A percentile compares a stretch with the other conserved stretches of the same genome.
phyloP scores from a whole-genome alignment of 1,284 basidiomycete genomes.

The Peniophora sp. region DNA sequence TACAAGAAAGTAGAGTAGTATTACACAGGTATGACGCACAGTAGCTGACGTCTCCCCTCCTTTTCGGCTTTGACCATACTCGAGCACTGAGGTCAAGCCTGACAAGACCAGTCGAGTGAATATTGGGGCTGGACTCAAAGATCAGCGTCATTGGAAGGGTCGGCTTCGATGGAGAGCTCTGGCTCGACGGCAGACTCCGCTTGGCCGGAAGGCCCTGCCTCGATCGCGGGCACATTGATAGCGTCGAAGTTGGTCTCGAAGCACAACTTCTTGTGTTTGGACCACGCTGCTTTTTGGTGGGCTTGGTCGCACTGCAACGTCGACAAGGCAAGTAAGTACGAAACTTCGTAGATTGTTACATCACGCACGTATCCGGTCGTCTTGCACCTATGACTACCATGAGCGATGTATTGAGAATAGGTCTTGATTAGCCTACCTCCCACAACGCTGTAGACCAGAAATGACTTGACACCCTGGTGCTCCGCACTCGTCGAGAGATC shows the following conservation, averaged over 20 bases:
- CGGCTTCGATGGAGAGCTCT: no score
- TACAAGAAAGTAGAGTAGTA: no score
- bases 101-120: no score
- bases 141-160: no score
- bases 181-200: no score
- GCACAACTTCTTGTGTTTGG: conserved; percentile 1
- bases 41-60: no score
- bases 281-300: conserved; percentile 3
- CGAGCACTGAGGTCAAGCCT: no score
- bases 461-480: not conserved
- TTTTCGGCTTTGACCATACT: no score
- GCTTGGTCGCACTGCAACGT: not conserved
- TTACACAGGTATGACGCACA: no score
- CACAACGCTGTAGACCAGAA: not conserved
- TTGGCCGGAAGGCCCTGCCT: no score
- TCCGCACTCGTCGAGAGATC: not conserved
- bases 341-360: not conserved
- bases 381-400: not conserved
- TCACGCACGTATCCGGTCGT: conserved; percentile 1
- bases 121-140: no score
- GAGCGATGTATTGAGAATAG: not conserved
- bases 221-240: not conserved
- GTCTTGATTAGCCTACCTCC: not conserved
- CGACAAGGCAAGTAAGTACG: not conserved
- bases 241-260: not conserved